Conservation (phyloP, 2,329 filamentous ascomycete genomes). For the Monilinia vaccinii-corymbosi region DNA sequence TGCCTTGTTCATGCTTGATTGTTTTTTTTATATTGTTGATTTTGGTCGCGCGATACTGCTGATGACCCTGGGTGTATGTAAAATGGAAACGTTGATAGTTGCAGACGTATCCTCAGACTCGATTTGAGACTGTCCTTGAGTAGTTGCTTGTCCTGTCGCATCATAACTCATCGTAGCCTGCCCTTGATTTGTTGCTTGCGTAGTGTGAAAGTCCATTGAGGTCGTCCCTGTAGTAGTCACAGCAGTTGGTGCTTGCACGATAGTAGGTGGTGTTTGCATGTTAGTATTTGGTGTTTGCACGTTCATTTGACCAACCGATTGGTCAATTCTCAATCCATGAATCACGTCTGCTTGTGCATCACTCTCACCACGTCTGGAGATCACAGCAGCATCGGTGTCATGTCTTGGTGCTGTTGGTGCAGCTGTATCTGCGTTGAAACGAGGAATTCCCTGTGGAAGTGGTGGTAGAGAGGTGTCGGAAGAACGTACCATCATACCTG, state of each 20-base stretch:
- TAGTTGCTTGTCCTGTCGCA: neutral
- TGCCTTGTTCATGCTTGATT: neutral
- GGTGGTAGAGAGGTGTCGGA: neutral
- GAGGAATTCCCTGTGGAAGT: neutral
- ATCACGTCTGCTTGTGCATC: neutral
- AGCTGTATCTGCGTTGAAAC: neutral
- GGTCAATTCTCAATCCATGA: neutral
- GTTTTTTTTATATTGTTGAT: neutral
- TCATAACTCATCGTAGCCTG: neutral
- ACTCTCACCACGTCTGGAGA: neutral
- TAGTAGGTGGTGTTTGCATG: neutral
- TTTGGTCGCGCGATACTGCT: constrained; percentile 3
- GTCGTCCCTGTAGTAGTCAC: neutral
- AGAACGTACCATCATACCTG: neutral
- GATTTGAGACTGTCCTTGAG: neutral
- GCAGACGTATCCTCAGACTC: neutral
- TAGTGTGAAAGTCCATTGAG: neutral
- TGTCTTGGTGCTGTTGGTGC: neutral
- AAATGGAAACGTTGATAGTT: neutral
- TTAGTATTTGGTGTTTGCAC: neutral
- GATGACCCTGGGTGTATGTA: neutral
- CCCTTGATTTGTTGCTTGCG: neutral
- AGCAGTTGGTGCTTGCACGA: too few species aligned
- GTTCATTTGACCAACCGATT: neutral
- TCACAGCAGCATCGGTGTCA: neutral